Base-by-base conservation (phyloP, 495 filamentous ascomycete genomes). In the Talaromyces stipitatus region DNA sequence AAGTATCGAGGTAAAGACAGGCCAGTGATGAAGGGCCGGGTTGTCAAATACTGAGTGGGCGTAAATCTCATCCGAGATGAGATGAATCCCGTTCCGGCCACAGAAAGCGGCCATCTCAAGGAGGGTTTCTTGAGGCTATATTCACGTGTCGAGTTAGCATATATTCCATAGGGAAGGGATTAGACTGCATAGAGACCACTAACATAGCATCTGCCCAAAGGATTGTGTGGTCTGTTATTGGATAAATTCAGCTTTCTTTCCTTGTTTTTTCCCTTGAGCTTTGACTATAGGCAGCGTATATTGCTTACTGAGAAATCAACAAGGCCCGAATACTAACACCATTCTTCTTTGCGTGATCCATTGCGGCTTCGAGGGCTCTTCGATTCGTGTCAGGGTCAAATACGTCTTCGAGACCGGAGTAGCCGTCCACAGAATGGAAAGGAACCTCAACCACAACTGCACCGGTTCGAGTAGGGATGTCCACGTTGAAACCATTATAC, bases 51-150 rank as follows among this genome's bases (percentile, higher is more conserved):
- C 65, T 9, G 72, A 75, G 24, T 76, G 65, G 4, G 72, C 78
- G 60, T 80, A 81, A 10, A 82, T 70, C 55, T 82, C 79, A 55
- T 82, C 79, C 38, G 64, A 72, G 23, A 82, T 72, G 8, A 81
- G 56, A 58, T 82, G 79, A 3, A 82, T 66, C 12, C 62, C 58
- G 50, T 75, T 58, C 32, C 69, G 64, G 7, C 64, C 54, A 56
- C 78, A 80, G 18, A 80, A 64, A 60, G 79, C 73, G 9, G 81
- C 61, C 29, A 76, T 63, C 24, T 58, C 72, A 22, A 62, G 43
- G 3, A 79, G 62, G 0, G 67, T 65, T 20, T 74, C 70, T 23
- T 57, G 65, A 6, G 70, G 60, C 55, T 80, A 76, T 29, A 29
- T 29, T 3, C 9, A 29, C 28, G 9, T 29, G 9, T 29, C 9